Base-by-base conservation (phyloP, 139 green algal species). In the Coelastrella sp. region DNA sequence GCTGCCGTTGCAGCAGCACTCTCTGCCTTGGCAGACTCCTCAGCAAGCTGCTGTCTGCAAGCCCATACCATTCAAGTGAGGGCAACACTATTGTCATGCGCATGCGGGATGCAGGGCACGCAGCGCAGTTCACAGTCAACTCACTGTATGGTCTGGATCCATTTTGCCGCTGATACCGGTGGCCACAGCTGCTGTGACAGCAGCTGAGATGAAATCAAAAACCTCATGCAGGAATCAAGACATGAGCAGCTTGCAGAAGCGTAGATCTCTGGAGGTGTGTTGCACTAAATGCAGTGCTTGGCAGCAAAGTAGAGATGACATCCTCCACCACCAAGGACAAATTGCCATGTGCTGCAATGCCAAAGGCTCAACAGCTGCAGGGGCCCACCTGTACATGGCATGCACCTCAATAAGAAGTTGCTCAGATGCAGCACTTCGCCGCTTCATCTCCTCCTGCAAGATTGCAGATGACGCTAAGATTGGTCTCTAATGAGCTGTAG, bases 401-500 rank as follows among this genome's bases (percentile, higher is more conserved):
- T 88, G 84, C 8, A 81, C 68, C 20, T 88, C 84, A 57, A 19
- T 68, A 0, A 88, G 68, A 8, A 81, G 68, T 20, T 57, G n/a
- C 56, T 66, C 68, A 49, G 84, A 49, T 56, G 66, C 68, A 11
- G 68, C 56, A n/a, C 25, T 60, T 20, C 61, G 84, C 35, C 84
- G 84, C 68, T 76, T 76, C 84, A 88, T 81, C 49, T 88, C 84
- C 84, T 88, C 84, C 84, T 88, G 68, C 84, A 88, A 49, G 35
- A 49, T 49, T 49, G 35, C 35, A 49, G 35, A 49, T 49, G 35
- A 49, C 35, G 35, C 35, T 49, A 49, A 49, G 35, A 49, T 49
- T 49, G 35, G 35, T 49, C 3, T 49, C 35, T 49, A 5, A 3
- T 3, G 1, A 49, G 35, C 35, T 49, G 35, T 49, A 49, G 35